Base-by-base conservation (phyloP, 306 rosid genomes). In the Pachyrhizus erosus region DNA sequence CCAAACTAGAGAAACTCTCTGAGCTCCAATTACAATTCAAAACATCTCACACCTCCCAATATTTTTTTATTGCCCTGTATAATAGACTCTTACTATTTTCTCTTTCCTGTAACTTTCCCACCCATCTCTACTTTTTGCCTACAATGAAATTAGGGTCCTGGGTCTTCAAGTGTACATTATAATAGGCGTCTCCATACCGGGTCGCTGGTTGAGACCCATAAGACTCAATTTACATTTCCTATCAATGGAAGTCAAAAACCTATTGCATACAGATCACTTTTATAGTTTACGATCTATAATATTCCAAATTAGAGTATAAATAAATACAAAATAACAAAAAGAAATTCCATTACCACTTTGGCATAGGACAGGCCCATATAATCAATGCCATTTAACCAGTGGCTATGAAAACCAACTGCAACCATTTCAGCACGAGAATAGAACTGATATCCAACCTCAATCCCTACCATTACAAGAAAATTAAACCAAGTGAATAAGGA, bases 341-440 rank as follows among this genome's bases (percentile, higher is more conserved):
- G 42, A 54, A 46, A 52, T 26, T 77, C 74, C 37, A 77, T 86
- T 96, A 96, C 99, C 97, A 27, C 62, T 89, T 91, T 96, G 12
- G 83, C 62, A 86, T 92, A 92, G 72, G 75, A 33, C 26, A 17
- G 54, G 65, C 97, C 98, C 92, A 96, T 92, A 82, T 37, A 96
- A 82, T 96, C 99, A 75, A 96, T 96, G 52, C 99, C 99, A 17
- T 92, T 93, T 76, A 96, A 87, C 99, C 99, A 96, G 65, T 96
- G 99, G 84, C 97, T 86, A 80, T 96, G 99, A 83, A 92, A 92
- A 78, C 99, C 99, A 87, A 96, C 90, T 20, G 79, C 93, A 37
- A 92, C 98, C 99, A 96, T 96, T 90, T 96, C 99, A 86, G 97
- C 96, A 66, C 99, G 97, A 65, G 98, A 92, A 92, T 89, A 96